These are phyloP conservation scores for Pterula multifida DNA, from an alignment of 1,284 basidiomycete genomes.

Conservation along the genomic window DNA sequence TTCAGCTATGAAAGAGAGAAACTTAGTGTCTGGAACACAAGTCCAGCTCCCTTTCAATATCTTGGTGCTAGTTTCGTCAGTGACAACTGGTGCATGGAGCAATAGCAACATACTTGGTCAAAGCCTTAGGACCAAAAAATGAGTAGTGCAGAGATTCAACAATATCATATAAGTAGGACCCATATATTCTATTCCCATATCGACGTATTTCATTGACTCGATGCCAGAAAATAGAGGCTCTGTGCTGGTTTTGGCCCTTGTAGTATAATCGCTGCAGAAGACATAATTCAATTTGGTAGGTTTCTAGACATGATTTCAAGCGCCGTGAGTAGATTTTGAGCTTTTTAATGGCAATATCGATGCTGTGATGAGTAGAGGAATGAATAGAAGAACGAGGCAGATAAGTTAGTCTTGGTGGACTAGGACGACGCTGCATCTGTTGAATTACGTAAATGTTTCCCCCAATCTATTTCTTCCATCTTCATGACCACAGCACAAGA, in stretches of 20 bases:
- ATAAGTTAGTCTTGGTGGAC: slow-evolving; percentile 15
- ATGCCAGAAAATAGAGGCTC: slow-evolving; percentile 58
- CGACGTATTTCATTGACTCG: slow-evolving; percentile 38
- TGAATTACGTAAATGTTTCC: neutral
- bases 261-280: slow-evolving; percentile 61
- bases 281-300: slow-evolving; percentile 41
- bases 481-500: slow-evolving; percentile 64
- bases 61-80: slow-evolving; percentile 26
- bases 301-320: slow-evolving; percentile 29
- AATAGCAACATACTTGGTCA: neutral
- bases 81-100: slow-evolving; percentile 1
- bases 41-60: slow-evolving; percentile 49
- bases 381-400: slow-evolving; percentile 25
- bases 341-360: slow-evolving; percentile 49
- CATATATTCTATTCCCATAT: neutral
- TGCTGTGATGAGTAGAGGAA: slow-evolving; percentile 20
- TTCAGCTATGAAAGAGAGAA: slow-evolving; percentile 22
- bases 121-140: neutral
- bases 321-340: slow-evolving; percentile 42
- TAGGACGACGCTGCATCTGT: slow-evolving; percentile 9
- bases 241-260: slow-evolving; percentile 72
- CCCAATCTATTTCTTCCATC: neutral
- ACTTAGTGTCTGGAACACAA: slow-evolving; percentile 30
- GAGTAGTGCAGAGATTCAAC: neutral
- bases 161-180: neutral